Conservation (phyloP, 2,329 filamentous ascomycete species). For the Chalaropsis thielavioides region DNA sequence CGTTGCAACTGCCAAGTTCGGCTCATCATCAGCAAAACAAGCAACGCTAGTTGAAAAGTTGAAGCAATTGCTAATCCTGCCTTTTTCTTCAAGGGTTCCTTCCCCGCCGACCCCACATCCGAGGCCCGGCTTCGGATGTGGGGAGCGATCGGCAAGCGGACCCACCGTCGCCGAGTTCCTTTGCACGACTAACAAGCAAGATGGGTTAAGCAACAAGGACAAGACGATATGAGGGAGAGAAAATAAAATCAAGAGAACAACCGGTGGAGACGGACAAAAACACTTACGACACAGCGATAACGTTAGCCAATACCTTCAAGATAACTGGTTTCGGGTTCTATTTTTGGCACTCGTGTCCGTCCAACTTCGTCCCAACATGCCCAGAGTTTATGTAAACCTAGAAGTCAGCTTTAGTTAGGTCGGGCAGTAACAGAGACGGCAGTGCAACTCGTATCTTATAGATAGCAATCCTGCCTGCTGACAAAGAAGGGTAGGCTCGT, state of each 20-base stretch:
- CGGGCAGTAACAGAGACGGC: neutral
- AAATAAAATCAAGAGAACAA: neutral
- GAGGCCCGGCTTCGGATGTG: neutral
- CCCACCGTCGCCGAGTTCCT: neutral
- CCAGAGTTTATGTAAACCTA: neutral
- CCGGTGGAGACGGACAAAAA: neutral
- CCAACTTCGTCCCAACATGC: neutral
- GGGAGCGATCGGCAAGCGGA: neutral
- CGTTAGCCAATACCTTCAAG: too few species aligned
- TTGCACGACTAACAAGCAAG: neutral
- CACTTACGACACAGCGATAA: neutral
- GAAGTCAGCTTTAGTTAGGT: neutral
- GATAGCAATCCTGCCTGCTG: neutral
- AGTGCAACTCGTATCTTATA: neutral
- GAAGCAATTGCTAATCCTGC: neutral
- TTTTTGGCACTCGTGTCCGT: slow-evolving; percentile 1
- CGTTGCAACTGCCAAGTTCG: neutral
- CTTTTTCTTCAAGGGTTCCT: neutral
- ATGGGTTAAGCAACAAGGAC: neutral
- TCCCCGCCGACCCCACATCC: neutral
- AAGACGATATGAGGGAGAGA: neutral
- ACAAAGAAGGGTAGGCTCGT: neutral
- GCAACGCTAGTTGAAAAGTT: neutral
- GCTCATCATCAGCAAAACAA: too few species aligned
- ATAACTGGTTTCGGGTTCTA: neutral